Base-by-base conservation (phyloP, 1,284 basidiomycete genomes). In the Heterobasidion parviporum region DNA sequence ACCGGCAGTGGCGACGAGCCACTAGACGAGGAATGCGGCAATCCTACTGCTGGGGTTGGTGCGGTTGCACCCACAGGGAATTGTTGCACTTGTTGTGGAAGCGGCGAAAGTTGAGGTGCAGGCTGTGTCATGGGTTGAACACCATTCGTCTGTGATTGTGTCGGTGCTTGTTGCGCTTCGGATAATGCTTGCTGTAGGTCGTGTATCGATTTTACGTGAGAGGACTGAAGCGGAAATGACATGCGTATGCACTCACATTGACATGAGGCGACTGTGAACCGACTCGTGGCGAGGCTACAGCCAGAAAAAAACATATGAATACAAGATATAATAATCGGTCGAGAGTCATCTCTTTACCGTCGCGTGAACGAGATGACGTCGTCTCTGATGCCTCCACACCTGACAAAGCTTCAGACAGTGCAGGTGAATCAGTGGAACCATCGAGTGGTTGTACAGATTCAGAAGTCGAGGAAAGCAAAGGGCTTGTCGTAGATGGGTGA, bases 401-500 rank as follows among this genome's bases (percentile, higher is more conserved):
- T 43, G 79, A 75, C 20, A 79, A 74, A 50, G 85, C 83, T 64
- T 90, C 87, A 50, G 86, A 87, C 56, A 88, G 67, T 57, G 81
- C 79, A 55, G 87, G 87, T 12, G 88, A 89, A 38, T 33, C 34
- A 15, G 60, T 82, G n/a, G 84, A 86, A 53, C 80, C 79, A 62
- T 89, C 86, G 7, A 76, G 79, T 57, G 79, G 85, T 63, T 84
- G 81, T 57, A 58, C 70, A 12, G 88, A 88, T 53, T 74, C 79
- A 54, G 89, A 89, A 20, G 87, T 82, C 26, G 87, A 87, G 8
- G 89, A 87, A 49, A 90, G 65, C 73, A 90, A 82, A 1, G 89
- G 86, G 62, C 87, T 90, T 57, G 86, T 86, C 51, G 86, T 75
- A 5, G 89, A 90, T 46, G 82, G 85, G 67, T 90, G 87, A 16